Percentiles rank a stretch among this genome's conserved stretches.
Evolutionary conservation across 192 early-diverging fungal genomes (phyloP).

Genomic region (Podila horticola): DNA sequence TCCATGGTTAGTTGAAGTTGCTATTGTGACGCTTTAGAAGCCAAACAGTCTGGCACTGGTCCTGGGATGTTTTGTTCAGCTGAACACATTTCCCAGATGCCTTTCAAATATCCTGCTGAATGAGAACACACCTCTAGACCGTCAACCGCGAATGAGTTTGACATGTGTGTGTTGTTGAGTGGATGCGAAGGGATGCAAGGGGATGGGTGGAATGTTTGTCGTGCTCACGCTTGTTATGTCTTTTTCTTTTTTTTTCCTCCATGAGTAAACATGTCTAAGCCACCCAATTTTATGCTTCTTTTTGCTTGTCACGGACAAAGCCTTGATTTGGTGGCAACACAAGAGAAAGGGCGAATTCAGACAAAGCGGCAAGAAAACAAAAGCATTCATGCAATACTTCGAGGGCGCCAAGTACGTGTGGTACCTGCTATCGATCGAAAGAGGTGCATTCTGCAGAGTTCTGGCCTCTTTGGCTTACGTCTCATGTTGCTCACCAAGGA

Average conservation of each 20-base stretch:
- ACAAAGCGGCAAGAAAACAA: no score
- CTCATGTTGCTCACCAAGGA: no score
- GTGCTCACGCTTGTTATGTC: background rate
- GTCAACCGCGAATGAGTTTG: slow-evolving; percentile 41
- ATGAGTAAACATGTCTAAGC: slow-evolving; percentile 2
- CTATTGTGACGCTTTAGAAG: background rate
- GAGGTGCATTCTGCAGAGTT: no score
- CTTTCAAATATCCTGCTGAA: background rate
- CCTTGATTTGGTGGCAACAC: no score
- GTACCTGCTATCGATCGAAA: no score
- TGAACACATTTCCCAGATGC: background rate
- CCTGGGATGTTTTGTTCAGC: no score
- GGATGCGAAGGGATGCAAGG: slow-evolving; percentile 6
- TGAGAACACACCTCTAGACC: slow-evolving; percentile 37
- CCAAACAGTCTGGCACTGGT: background rate
- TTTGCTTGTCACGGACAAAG: no score
- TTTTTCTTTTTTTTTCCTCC: slow-evolving; percentile 11
- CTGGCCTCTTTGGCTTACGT: no score
- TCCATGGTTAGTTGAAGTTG: no score
- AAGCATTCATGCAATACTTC: no score
- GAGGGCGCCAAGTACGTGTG: no score
- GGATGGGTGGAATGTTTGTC: slow-evolving; percentile 1
- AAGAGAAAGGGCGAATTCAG: no score
- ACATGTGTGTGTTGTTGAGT: slow-evolving; percentile 20
- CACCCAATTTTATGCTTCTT: background rate